Conservation (phyloP, 2,329 filamentous ascomycete species). For the Monosporascus cannonballus region DNA sequence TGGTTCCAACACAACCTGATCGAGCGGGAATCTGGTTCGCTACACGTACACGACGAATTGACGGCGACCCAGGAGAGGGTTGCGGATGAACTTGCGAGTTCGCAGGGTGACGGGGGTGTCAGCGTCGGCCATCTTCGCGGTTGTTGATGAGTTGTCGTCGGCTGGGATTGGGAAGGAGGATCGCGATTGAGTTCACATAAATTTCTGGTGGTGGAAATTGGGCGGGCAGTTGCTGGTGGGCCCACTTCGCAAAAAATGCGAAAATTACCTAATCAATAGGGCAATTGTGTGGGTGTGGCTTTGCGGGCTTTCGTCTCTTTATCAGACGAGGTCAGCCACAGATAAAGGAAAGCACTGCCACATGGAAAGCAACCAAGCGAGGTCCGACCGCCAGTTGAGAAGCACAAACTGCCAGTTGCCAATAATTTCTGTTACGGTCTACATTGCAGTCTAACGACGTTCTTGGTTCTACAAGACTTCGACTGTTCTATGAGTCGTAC, state of each 20-base stretch:
- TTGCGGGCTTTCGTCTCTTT: background rate
- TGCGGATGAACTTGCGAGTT: constrained; percentile 99
- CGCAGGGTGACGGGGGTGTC: constrained; percentile 75
- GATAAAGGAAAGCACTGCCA: background rate
- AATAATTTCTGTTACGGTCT: background rate
- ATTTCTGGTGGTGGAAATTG: background rate
- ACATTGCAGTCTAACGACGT: no score
- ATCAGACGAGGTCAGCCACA: background rate
- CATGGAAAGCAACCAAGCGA: background rate
- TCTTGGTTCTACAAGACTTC: no score
- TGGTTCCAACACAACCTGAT: constrained; percentile 9
- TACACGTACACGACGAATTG: constrained; percentile 98
- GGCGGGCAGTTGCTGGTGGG: background rate
- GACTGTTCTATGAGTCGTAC: no score
- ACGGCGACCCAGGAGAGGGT: constrained; percentile 96
- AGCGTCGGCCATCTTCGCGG: constrained; percentile 80
- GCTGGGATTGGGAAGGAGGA: background rate
- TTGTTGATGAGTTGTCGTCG: constrained; percentile 9
- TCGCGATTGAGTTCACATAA: background rate
- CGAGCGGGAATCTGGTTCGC: constrained; percentile 9
- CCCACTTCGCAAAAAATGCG: background rate
- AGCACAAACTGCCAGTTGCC: background rate
- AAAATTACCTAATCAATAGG: constrained; percentile 1
- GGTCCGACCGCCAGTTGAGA: background rate
- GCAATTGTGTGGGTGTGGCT: background rate